These are phyloP conservation scores for Picea abies DNA, from an alignment of 83 land plant genomes.

Conservation along the genomic window DNA sequence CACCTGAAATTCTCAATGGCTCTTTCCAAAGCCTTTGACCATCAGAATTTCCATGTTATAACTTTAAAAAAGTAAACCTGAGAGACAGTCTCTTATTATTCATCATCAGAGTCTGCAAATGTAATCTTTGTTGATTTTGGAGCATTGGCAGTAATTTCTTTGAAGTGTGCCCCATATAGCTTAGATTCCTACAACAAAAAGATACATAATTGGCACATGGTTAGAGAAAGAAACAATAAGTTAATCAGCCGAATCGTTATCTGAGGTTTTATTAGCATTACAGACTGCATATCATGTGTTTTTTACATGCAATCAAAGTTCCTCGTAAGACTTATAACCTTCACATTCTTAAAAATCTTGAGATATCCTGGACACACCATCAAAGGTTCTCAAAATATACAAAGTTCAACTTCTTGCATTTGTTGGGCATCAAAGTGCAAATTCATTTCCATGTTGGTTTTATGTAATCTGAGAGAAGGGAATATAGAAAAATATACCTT, in stretches of 20 bases:
- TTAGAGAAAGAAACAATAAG: not conserved
- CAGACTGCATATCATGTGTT: not conserved
- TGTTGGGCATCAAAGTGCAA: not conserved
- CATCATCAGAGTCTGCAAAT: conserved; percentile 87
- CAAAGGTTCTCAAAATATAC: not conserved
- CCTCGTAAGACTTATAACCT: not conserved
- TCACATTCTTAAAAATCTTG: not conserved
- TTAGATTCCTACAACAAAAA: conserved; percentile 83
- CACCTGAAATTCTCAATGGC: not conserved
- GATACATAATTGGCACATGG: not conserved
- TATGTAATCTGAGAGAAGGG: not conserved
- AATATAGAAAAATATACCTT: conserved; percentile 55
- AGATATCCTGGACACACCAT: not conserved
- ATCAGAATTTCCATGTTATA: not conserved
- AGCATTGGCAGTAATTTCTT: conserved; percentile 83
- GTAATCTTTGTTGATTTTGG: conserved; percentile 91
- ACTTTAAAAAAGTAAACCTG: not conserved
- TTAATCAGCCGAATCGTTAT: not conserved
- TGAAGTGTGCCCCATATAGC: conserved; percentile 97
- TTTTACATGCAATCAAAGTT: not conserved
- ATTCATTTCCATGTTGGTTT: not conserved
- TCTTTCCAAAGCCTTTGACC: not conserved
- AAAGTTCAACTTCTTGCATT: not conserved
- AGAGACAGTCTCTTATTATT: not conserved
- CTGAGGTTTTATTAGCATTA: not conserved